Conservation (phyloP, 257 asterid genomes). For the Solanum medicagineum region DNA sequence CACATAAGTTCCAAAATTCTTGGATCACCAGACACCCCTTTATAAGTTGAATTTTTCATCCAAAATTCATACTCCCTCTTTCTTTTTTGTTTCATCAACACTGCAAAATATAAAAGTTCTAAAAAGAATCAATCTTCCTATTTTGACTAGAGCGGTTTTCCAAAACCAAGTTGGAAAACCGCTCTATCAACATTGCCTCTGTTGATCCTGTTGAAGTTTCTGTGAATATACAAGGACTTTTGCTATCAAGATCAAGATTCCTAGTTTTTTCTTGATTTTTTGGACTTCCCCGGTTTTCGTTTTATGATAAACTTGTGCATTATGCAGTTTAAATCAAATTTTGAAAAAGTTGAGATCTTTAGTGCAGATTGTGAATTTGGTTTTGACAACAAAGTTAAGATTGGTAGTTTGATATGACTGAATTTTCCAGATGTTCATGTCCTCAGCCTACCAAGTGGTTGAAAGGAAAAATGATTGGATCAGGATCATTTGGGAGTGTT, state of each 20-base stretch:
- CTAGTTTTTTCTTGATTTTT: background rate
- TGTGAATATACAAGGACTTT: background rate
- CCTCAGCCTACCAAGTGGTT: conserved; percentile 31
- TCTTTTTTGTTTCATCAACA: background rate
- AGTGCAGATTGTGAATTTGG: background rate
- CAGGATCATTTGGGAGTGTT: conserved; percentile 43
- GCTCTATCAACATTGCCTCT: conserved; percentile 19
- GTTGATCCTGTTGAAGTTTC: background rate
- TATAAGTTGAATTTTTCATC: background rate
- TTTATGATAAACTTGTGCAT: background rate
- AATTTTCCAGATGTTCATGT: conserved; percentile 4
- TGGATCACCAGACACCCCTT: conserved; percentile 33
- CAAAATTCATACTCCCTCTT: background rate
- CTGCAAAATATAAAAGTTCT: background rate
- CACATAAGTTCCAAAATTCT: conserved; percentile 12
- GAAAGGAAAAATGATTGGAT: conserved; percentile 42
- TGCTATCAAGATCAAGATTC: no score
- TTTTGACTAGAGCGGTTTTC: conserved; percentile 41
- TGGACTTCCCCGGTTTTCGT: background rate
- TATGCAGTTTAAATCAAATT: background rate
- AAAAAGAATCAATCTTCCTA: background rate
- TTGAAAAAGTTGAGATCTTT: background rate
- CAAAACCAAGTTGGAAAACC: conserved; percentile 34
- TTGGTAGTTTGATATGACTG: conserved; percentile 8
- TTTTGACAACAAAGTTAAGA: background rate